Evolutionary conservation across 805 yeast species (phyloP), one percentile per base, ranked within the genome.

Genomic region (Cyberlindnera xishuangbannaensis): DNA sequence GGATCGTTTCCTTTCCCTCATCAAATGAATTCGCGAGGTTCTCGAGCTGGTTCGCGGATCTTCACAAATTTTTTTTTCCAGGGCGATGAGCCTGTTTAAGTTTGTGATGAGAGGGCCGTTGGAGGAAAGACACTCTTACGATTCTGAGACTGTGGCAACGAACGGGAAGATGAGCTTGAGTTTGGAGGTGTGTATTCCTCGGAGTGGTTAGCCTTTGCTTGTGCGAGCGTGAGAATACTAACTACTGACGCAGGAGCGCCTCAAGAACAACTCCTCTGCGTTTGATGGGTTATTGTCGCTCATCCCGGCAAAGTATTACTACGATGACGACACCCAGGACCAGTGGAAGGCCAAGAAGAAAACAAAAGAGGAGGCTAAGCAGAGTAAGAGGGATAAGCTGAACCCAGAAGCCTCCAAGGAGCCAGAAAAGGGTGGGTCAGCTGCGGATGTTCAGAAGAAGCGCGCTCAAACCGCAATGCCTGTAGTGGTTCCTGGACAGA

Each of bases 231-330:
- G 7, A 16, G 14, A 9, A 5, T 35, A 33, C 39, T 36, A 34
- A 39, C 41, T 31, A 19, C 34, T 8, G 15, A 3, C 18, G 5
- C 37, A 77, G 78, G 92, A 83, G 53, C 76, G 95, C 45, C 70
- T 83, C 47, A 78, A 82, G 59, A 75, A 76, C 20, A 87, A 82
- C 53, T 78, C 92, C 11, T 65, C 76, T 32, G 86, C 96, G 4
- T 90, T 90, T 56, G 85, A 84, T 54, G 95, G 97, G 16, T 65
- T 90, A 33, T 65, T 90, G 39, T 85, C 96, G 15, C 65, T 90
- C 57, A 88, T 90, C 38, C 97, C 97, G 4, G 95, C 97, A 3
- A 86, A 87, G 53, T 87, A 82, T 53, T 90, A 90, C 56, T 87
- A 84, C 55, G 96, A 88, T 56, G 95, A 83, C 25, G 90, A 84